These are phyloP conservation scores for Pichia sp. DNA, from an alignment of 1,139 yeast genomes.

Conservation along the genomic window DNA sequence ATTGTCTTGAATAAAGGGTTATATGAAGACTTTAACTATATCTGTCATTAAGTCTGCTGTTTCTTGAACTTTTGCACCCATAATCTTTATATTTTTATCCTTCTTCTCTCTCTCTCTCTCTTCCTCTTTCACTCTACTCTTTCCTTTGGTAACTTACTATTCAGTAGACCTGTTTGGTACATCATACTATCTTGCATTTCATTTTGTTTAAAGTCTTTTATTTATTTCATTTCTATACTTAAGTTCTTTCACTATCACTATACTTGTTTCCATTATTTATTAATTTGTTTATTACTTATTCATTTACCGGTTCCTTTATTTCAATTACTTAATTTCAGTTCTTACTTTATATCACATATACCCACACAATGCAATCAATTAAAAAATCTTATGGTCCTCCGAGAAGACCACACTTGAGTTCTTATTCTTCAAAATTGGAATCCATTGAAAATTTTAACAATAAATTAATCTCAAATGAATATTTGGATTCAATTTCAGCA, in stretches of 20 bases:
- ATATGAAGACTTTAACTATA: not conserved
- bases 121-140: not conserved
- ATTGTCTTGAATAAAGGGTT: not conserved
- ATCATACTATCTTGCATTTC: not conserved
- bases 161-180: not conserved
- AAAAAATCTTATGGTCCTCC: conserved; percentile 39
- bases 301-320: not conserved
- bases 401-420: conserved; percentile 32
- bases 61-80: not conserved
- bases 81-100: not conserved
- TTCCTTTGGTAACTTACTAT: not conserved
- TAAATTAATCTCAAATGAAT: conserved; percentile 38
- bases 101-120: not conserved
- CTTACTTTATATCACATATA: not conserved
- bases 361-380: not conserved
- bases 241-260: not conserved
- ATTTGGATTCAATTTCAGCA: conserved; percentile 29
- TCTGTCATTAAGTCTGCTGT: not conserved
- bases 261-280: not conserved
- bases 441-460: conserved; percentile 43
- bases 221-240: not conserved
- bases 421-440: conserved; percentile 41
- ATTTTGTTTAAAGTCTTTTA: not conserved
- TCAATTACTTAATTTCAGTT: not conserved
- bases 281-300: not conserved